phyloP scores from a whole-genome alignment of 2,329 filamentous ascomycete genomes.

The Cordyceps fumosorosea region DNA sequence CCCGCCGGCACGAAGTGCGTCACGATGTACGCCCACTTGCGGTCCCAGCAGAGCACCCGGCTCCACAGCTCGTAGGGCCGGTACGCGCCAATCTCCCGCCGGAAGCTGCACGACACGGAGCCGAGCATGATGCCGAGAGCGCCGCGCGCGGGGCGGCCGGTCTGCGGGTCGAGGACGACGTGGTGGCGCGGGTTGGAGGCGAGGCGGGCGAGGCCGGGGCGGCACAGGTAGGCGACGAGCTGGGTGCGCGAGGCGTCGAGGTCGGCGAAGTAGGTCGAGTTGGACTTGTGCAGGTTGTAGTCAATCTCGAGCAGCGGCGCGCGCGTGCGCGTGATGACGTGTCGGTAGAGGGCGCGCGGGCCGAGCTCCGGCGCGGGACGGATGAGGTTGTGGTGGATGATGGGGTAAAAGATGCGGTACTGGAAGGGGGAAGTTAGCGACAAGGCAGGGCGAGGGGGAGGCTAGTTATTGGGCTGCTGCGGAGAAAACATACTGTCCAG shows the following conservation, averaged over 20 bases:
- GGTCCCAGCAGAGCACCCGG: slow-evolving; percentile 66
- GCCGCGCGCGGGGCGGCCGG: slow-evolving; percentile 44
- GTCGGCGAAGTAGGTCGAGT: slow-evolving; percentile 81
- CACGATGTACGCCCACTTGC: slow-evolving; percentile 74
- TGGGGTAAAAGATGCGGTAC: slow-evolving; percentile 53
- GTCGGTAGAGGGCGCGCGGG: slow-evolving; percentile 64
- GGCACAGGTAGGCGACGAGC: slow-evolving; percentile 63
- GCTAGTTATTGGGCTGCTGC: neutral
- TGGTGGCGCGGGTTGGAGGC: slow-evolving; percentile 41
- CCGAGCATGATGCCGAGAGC: slow-evolving; percentile 61
- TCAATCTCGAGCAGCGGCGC: slow-evolving; percentile 73
- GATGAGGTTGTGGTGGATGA: slow-evolving; percentile 47
- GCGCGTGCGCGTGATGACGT: slow-evolving; percentile 59
- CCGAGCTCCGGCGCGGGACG: slow-evolving; percentile 42
- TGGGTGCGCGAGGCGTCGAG: slow-evolving; percentile 79
- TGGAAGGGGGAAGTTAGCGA: slow-evolving; percentile 21
- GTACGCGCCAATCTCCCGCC: slow-evolving; percentile 64
- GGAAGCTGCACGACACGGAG: slow-evolving; percentile 67
- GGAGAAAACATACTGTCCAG: slow-evolving; percentile 60
- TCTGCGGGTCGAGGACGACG: slow-evolving; percentile 44
- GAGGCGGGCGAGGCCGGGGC: slow-evolving; percentile 48
- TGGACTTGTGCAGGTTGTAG: slow-evolving; percentile 79
- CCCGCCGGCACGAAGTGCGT: slow-evolving; percentile 65
- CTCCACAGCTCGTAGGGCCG: slow-evolving; percentile 68
- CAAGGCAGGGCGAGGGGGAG: neutral